Conservation (phyloP, 2,329 filamentous ascomycete species). For the Hypoxylon rubiginosum region DNA sequence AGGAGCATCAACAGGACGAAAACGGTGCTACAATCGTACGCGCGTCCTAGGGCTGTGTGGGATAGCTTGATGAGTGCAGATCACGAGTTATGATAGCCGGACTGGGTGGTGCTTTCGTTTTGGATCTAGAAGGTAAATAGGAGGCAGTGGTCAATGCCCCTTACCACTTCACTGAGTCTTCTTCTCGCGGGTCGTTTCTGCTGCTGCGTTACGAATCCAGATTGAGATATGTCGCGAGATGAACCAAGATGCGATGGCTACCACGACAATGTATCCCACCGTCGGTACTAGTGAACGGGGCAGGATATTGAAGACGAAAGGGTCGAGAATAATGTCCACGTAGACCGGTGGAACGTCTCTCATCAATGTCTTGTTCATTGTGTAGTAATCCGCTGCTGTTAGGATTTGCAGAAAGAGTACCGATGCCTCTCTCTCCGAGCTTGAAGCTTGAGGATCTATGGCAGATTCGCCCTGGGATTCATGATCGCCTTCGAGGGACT, state of each 20-base stretch:
- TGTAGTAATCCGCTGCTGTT: slow-evolving; percentile 88
- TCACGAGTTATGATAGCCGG: slow-evolving; percentile 44
- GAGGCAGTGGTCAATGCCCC: slow-evolving; percentile 27
- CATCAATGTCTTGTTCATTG: slow-evolving; percentile 82
- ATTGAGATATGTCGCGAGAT: slow-evolving; percentile 56
- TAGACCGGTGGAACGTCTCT: slow-evolving; percentile 76
- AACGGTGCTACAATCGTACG: slow-evolving; percentile 19
- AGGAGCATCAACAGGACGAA: slow-evolving; percentile 22
- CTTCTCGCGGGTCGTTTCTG: slow-evolving; percentile 49
- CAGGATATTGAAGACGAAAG: slow-evolving; percentile 83
- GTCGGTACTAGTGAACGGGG: slow-evolving; percentile 83
- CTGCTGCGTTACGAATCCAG: slow-evolving; percentile 50
- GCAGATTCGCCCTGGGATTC: slow-evolving; percentile 23
- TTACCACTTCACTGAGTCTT: slow-evolving; percentile 55
- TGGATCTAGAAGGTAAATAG: slow-evolving; percentile 43
- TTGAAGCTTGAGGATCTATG: slow-evolving; percentile 8
- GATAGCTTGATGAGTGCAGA: slow-evolving; percentile 34
- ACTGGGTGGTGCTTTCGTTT: slow-evolving; percentile 36
- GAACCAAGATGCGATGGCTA: slow-evolving; percentile 66
- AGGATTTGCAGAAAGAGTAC: slow-evolving; percentile 79
- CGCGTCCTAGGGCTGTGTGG: slow-evolving; percentile 16
- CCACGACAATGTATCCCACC: slow-evolving; percentile 73
- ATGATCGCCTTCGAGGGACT: slow-evolving; percentile 47
- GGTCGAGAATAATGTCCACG: slow-evolving; percentile 88
- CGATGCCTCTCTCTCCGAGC: slow-evolving; percentile 57